Conservation (phyloP, 2,329 filamentous ascomycete genomes). For the Aspergillus pseudoviridinutans region DNA sequence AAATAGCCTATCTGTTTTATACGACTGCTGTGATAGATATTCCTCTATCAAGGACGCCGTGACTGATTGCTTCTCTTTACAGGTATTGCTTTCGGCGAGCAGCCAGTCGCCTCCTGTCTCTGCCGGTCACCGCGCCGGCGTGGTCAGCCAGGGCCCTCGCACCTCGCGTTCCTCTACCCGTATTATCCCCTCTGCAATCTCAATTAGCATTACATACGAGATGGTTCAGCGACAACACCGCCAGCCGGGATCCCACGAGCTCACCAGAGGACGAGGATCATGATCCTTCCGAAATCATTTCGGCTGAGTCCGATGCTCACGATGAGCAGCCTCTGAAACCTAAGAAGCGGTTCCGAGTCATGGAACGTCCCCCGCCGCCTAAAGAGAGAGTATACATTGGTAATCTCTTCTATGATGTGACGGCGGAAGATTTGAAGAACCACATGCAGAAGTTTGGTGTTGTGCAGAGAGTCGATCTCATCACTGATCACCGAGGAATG, state of each 20-base stretch:
- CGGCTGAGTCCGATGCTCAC: slow-evolving; percentile 33
- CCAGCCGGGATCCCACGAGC: neutral
- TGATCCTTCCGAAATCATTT: neutral
- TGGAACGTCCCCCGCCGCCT: slow-evolving; percentile 20
- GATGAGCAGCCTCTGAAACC: slow-evolving; percentile 9
- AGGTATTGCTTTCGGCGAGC: slow-evolving; percentile 59
- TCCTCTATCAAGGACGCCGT: neutral
- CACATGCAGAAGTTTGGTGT: slow-evolving; percentile 58
- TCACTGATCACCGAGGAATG: slow-evolving; percentile 59
- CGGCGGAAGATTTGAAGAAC: slow-evolving; percentile 55
- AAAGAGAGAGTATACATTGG: slow-evolving; percentile 59
- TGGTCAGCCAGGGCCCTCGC: slow-evolving; percentile 41
- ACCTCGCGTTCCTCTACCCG: slow-evolving; percentile 23
- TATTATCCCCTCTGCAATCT: slow-evolving; percentile 37
- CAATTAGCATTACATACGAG: slow-evolving; percentile 40
- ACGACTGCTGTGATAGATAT: neutral
- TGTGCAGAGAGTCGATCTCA: slow-evolving; percentile 51
- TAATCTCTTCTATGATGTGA: slow-evolving; percentile 68
- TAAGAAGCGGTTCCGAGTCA: slow-evolving; percentile 7
- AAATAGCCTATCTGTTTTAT: neutral
- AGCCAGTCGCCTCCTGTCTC: slow-evolving; percentile 52
- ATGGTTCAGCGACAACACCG: slow-evolving; percentile 7
- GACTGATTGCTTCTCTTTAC: neutral
- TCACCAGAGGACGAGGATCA: neutral
- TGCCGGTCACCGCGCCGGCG: slow-evolving; percentile 41